Evolutionary conservation across 2,329 filamentous ascomycete species (phyloP).

Genomic region (Akanthomyces uredinophilus): DNA sequence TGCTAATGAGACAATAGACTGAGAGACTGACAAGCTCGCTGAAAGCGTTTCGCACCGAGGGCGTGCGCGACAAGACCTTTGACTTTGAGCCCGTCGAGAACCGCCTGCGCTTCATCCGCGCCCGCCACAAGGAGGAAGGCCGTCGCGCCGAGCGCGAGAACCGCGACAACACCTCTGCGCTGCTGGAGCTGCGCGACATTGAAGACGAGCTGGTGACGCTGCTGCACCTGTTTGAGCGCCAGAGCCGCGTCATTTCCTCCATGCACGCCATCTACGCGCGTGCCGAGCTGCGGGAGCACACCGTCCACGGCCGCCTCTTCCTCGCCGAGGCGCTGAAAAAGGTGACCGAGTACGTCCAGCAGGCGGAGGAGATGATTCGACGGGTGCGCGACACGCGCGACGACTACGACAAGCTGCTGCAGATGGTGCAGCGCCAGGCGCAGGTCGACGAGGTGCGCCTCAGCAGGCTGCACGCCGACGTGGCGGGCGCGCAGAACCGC

Average conservation of each 20-base stretch:
- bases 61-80: constrained; percentile 42
- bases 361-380: constrained; percentile 52
- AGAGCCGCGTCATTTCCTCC: constrained; percentile 43
- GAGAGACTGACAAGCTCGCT: constrained; percentile 59
- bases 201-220: constrained; percentile 59
- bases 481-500: constrained; percentile 56
- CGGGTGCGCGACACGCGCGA: constrained; percentile 54
- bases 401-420: constrained; percentile 60
- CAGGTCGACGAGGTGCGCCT: constrained; percentile 62
- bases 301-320: constrained; percentile 44
- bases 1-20: constrained; percentile 35
- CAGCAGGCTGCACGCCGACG: constrained; percentile 57
- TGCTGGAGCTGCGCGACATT: constrained; percentile 59
- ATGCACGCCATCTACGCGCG: constrained; percentile 42
- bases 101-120: constrained; percentile 35
- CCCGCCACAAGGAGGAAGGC: constrained; percentile 35
- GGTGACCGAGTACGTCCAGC: constrained; percentile 50
- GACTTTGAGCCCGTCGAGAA: constrained; percentile 37
- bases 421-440: constrained; percentile 62
- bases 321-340: constrained; percentile 47
- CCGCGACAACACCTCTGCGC: constrained; percentile 56
- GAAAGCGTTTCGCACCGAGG: constrained; percentile 55
- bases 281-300: constrained; percentile 35
- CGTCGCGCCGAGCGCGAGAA: constrained; percentile 51
- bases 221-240: constrained; percentile 51